phyloP scores from a whole-genome alignment of 2,329 filamentous ascomycete species.

The Talaromyces sp. region DNA sequence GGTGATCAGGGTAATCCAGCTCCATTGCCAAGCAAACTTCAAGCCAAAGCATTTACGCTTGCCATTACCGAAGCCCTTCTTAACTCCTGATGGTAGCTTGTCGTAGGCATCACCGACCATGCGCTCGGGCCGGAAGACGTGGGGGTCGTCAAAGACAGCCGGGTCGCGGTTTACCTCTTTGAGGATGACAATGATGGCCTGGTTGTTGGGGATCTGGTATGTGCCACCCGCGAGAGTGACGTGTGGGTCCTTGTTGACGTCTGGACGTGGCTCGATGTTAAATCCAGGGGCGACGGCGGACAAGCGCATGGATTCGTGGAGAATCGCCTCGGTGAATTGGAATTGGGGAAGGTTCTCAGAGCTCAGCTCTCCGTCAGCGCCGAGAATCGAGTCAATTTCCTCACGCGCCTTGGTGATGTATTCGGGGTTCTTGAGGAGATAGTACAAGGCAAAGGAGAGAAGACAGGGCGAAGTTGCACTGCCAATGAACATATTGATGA shows the following conservation, averaged over 20 bases:
- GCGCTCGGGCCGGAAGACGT: slow-evolving; percentile 64
- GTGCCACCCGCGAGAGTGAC: slow-evolving; percentile 56
- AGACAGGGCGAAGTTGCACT: slow-evolving; percentile 69
- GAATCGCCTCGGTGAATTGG: slow-evolving; percentile 61
- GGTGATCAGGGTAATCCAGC: slow-evolving; percentile 56
- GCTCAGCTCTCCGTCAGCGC: slow-evolving; percentile 47
- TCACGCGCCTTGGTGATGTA: slow-evolving; percentile 58
- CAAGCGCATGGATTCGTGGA: slow-evolving; percentile 64
- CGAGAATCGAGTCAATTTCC: slow-evolving; percentile 63
- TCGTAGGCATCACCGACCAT: slow-evolving; percentile 68
- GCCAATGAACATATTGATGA: slow-evolving; percentile 61
- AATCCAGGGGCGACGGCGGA: slow-evolving; percentile 58
- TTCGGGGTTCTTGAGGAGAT: slow-evolving; percentile 60
- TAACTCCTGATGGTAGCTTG: slow-evolving; percentile 57
- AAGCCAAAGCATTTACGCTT: slow-evolving; percentile 66
- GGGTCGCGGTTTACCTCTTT: slow-evolving; percentile 60
- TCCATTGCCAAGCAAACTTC: slow-evolving; percentile 71
- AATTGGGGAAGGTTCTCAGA: slow-evolving; percentile 59
- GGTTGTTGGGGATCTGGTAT: slow-evolving; percentile 54
- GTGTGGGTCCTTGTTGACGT: slow-evolving; percentile 30
- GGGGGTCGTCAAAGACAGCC: slow-evolving; percentile 59
- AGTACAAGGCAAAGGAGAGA: slow-evolving; percentile 61
- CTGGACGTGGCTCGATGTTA: slow-evolving; percentile 50
- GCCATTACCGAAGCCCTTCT: slow-evolving; percentile 72
- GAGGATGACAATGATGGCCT: slow-evolving; percentile 51